phyloP scores from a whole-genome alignment of 306 rosid species.

The Lagenaria siceraria region DNA sequence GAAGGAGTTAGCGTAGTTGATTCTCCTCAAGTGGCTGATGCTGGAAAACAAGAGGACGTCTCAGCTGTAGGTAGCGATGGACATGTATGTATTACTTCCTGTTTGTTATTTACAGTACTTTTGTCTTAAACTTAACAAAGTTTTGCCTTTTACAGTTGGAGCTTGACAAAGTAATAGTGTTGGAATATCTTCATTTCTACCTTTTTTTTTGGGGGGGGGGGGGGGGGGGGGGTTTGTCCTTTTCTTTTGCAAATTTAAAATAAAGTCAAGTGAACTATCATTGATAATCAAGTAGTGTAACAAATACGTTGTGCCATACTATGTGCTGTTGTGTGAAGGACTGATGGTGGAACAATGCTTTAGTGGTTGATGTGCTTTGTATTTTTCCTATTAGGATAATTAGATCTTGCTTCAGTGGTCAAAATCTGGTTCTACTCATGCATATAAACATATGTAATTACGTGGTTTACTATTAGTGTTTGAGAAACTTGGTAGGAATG shows the following conservation, averaged over 20 bases:
- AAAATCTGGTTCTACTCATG: not conserved
- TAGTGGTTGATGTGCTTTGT: not conserved
- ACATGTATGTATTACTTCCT: not conserved
- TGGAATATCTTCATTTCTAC: not conserved
- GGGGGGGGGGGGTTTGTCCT: no score
- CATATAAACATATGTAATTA: not conserved
- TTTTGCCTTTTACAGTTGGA: not conserved
- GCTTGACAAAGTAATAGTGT: not conserved
- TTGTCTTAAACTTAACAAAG: not conserved
- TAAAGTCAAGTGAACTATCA: not conserved
- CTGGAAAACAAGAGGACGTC: conserved; percentile 11
- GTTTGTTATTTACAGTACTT: not conserved
- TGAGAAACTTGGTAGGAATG: not conserved
- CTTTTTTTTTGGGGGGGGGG: no score
- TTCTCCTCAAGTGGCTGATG: conserved; percentile 26
- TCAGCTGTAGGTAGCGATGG: conserved; percentile 9
- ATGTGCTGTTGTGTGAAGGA: not conserved
- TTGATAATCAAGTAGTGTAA: not conserved
- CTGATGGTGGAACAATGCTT: not conserved
- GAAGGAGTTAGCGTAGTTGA: conserved; percentile 28
- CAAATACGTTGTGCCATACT: not conserved
- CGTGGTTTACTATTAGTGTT: not conserved
- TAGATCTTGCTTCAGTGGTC: not conserved
- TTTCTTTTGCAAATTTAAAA: not conserved
- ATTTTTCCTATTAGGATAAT: not conserved